Evolutionary conservation across 176 grass and related monocot species (phyloP).

Genomic region (Eleusine indica): DNA sequence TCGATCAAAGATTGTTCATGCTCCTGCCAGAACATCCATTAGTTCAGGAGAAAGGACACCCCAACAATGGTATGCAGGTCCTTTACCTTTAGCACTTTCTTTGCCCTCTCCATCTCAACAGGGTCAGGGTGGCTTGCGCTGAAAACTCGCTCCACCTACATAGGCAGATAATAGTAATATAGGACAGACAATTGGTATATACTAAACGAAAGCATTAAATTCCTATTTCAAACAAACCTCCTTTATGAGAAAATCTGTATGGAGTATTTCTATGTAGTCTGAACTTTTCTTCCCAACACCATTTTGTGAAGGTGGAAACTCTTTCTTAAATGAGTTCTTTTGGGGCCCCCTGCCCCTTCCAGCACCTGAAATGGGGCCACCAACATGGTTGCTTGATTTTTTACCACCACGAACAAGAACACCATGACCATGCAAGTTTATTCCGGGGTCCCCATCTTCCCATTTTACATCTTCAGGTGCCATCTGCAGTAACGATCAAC

Average conservation of each 20-base stretch:
- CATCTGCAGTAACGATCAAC: slow-evolving; percentile 47
- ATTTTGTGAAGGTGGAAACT: slow-evolving; percentile 50
- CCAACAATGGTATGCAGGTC: slow-evolving; percentile 18
- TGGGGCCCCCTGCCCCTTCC: slow-evolving; percentile 52
- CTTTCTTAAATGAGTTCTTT: slow-evolving; percentile 56
- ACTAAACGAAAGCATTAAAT: slow-evolving; percentile 6
- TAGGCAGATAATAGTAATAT: neutral
- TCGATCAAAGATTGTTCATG: slow-evolving; percentile 76
- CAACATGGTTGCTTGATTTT: slow-evolving; percentile 42
- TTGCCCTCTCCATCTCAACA: slow-evolving; percentile 70
- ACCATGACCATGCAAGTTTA: slow-evolving; percentile 35
- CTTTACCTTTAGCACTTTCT: slow-evolving; percentile 80
- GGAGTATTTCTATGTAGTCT: slow-evolving; percentile 53
- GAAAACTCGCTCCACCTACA: slow-evolving; percentile 71
- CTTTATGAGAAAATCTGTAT: slow-evolving; percentile 62
- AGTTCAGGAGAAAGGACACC: slow-evolving; percentile 17
- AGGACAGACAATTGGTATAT: neutral
- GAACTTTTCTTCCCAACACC: slow-evolving; percentile 54
- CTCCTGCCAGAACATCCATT: slow-evolving; percentile 48
- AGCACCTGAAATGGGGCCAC: slow-evolving; percentile 45
- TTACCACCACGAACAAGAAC: slow-evolving; percentile 40
- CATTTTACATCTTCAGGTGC: slow-evolving; percentile 70
- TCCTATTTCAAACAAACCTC: slow-evolving; percentile 47
- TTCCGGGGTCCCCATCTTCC: slow-evolving; percentile 58
- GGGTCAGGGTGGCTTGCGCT: slow-evolving; percentile 55